Evolutionary conservation across 768 basidiomycete genomes (phyloP).

Genomic region (Russula olivacea): DNA sequence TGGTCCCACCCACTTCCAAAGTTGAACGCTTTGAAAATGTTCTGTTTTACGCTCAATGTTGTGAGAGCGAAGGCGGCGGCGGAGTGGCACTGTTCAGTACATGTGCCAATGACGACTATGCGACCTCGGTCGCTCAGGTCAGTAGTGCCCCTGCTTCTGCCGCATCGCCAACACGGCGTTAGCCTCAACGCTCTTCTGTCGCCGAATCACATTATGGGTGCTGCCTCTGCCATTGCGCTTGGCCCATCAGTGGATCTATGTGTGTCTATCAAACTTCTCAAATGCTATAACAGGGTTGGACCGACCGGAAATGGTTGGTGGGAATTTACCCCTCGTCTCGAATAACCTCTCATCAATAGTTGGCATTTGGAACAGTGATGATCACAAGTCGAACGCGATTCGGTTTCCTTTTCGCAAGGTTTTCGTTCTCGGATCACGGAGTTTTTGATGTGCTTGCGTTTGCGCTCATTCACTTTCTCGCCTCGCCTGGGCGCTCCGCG

Average conservation of each 20-base stretch:
- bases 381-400: background rate
- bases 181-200: background rate
- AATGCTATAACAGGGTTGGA: background rate
- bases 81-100: background rate
- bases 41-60: background rate
- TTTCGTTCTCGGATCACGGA: background rate
- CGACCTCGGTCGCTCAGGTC: background rate
- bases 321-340: background rate
- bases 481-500: constrained; percentile 5
- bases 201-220: background rate
- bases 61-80: background rate
- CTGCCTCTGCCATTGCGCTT: background rate
- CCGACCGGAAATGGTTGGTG: background rate
- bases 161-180: background rate
- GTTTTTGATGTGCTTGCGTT: background rate
- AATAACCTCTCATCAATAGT: too few species aligned
- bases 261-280: background rate
- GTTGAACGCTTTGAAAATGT: too few species aligned
- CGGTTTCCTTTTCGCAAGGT: background rate
- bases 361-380: background rate
- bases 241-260: background rate
- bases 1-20: background rate
- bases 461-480: background rate
- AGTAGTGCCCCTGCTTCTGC: background rate
- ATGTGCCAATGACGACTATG: background rate